Conservation (phyloP, 78 protist species). For the Polysphondylium violaceum region DNA sequence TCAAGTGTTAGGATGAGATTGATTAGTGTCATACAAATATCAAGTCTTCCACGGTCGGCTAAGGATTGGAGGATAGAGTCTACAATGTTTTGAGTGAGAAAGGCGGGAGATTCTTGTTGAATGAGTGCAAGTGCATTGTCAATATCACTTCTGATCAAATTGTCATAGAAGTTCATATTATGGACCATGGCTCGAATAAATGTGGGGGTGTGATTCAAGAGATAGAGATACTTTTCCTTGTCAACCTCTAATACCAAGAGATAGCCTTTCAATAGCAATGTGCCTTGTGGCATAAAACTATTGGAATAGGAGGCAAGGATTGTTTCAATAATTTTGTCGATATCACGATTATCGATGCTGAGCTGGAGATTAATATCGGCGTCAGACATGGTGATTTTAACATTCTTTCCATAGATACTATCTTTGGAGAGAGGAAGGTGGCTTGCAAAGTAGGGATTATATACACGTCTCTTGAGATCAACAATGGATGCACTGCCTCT, state of each 20-base stretch:
- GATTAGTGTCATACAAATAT: not conserved
- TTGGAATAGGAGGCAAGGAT: not conserved
- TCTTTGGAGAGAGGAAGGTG: not conserved
- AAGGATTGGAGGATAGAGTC: not conserved
- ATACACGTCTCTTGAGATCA: not conserved
- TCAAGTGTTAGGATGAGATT: not conserved
- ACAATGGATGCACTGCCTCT: too few species aligned
- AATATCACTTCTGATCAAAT: not conserved
- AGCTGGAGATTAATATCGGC: not conserved
- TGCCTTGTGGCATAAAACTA: constrained; percentile 2
- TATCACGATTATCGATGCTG: not conserved
- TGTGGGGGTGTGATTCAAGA: not conserved
- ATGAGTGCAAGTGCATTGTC: not conserved
- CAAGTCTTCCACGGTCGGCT: not conserved
- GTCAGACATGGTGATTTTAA: not conserved
- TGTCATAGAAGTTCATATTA: not conserved
- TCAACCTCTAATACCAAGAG: not conserved
- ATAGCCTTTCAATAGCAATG: not conserved
- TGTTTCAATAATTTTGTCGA: not conserved
- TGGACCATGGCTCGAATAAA: not conserved
- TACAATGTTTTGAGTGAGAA: not conserved
- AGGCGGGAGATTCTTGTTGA: not conserved
- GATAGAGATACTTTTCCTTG: not conserved
- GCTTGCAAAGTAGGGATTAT: not conserved
- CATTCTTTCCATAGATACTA: not conserved